These are phyloP conservation scores for Eimeria falciformis DNA, from an alignment of 169 alveolate genomes.

Conservation along the genomic window DNA sequence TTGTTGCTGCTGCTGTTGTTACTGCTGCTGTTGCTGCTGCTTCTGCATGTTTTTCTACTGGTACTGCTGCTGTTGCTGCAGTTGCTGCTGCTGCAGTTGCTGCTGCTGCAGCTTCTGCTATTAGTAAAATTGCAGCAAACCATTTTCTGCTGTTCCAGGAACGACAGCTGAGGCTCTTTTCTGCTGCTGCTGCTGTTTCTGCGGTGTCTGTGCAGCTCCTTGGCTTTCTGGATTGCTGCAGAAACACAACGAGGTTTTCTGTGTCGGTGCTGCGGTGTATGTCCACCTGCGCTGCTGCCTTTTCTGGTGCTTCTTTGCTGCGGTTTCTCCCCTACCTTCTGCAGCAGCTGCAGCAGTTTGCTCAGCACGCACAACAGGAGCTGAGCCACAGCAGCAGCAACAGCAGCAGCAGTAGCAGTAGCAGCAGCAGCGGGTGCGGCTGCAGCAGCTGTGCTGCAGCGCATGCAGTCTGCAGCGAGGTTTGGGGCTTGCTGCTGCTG, in stretches of 20 bases:
- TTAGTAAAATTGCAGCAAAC: no score
- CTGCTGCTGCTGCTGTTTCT: conserved; percentile 47
- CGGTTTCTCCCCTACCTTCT: conserved; percentile 29
- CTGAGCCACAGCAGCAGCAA: conserved; percentile 1
- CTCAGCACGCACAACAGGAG: conserved; percentile 3
- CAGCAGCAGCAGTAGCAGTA: conserved; percentile 30
- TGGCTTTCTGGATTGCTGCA: conserved; percentile 45
- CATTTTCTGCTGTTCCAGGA: no score
- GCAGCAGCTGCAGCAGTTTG: conserved; percentile 60
- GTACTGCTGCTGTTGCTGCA: no score
- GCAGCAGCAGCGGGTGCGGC: conserved; percentile 14
- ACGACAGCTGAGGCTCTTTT: no score
- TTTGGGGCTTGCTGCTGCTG: conserved; percentile 30
- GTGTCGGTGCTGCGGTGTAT: conserved; percentile 42
- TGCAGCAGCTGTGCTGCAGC: conserved; percentile 66
- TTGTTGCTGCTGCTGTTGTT: background rate
- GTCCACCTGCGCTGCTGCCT: conserved; percentile 47
- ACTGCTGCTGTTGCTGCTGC: background rate
- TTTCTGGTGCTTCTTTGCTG: conserved; percentile 31
- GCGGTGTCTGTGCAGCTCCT: conserved; percentile 23
- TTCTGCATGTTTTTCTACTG: background rate
- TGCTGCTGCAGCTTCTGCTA: no score
- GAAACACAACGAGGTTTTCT: background rate
- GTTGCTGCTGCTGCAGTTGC: no score
- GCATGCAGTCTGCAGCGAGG: background rate